These are phyloP conservation scores for Zopfia rhizophila DNA, from an alignment of 2,329 filamentous ascomycete species.

Conservation along the genomic window DNA sequence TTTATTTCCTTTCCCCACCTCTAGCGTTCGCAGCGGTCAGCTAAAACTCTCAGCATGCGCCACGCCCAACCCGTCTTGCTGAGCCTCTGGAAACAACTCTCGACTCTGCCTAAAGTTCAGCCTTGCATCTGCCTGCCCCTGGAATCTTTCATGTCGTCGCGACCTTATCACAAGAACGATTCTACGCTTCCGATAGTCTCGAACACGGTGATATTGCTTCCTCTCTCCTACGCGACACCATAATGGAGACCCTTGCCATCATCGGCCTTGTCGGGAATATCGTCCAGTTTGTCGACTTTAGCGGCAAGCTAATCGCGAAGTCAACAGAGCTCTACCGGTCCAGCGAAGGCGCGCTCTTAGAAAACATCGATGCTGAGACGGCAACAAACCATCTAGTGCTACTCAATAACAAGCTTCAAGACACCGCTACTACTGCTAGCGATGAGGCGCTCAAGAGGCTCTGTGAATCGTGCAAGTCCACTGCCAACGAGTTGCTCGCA, in stretches of 20 bases:
- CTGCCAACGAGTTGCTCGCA: background rate
- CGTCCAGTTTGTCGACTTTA: slow-evolving; percentile 9
- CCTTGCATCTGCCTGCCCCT: no score
- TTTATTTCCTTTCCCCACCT: no score
- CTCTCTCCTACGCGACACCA: no score
- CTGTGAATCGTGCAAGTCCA: background rate
- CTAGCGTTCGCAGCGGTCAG: no score
- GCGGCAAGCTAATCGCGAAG: background rate
- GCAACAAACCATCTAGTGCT: slow-evolving; percentile 4
- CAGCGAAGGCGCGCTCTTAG: slow-evolving; percentile 1
- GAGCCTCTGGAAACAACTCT: no score
- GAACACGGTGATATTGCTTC: no score
- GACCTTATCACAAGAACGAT: no score
- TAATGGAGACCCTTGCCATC: slow-evolving; percentile 7
- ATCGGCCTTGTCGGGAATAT: slow-evolving; percentile 11
- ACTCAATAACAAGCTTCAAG: slow-evolving; percentile 8
- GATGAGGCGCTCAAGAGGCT: background rate
- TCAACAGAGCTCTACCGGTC: background rate
- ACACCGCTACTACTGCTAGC: background rate
- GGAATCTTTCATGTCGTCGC: no score
- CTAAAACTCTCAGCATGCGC: no score
- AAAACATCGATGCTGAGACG: background rate
- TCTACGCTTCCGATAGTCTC: no score
- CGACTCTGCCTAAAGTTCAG: no score
- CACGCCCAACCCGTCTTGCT: no score